phyloP scores from a whole-genome alignment of 345 rosid genomes.

The Angophora floribunda region DNA sequence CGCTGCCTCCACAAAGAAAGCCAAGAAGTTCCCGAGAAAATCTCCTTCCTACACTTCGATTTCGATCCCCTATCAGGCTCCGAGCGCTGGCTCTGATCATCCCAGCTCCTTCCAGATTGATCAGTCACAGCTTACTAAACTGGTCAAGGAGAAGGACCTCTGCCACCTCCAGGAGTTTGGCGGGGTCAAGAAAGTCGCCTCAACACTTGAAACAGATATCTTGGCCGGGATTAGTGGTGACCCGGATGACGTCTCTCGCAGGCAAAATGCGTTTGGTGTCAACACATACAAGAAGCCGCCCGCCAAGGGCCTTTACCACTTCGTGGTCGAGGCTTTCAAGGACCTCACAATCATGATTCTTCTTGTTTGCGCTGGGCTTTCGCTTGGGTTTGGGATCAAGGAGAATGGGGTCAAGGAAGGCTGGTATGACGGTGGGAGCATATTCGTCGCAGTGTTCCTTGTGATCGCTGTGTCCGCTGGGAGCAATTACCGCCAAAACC shows the following conservation, averaged over 20 bases:
- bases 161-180: conserved; percentile 17
- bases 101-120: conserved; percentile 11
- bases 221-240: conserved; percentile 22
- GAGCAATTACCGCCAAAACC: conserved; percentile 41
- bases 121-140: conserved; percentile 15
- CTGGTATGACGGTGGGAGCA: conserved; percentile 73
- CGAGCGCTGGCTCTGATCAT: conserved; percentile 29
- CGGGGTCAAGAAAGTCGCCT: conserved; percentile 27
- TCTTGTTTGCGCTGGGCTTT: conserved; percentile 44
- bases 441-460: conserved; percentile 43
- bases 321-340: conserved; percentile 38
- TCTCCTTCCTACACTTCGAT: not conserved
- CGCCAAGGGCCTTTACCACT: conserved; percentile 29
- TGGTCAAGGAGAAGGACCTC: conserved; percentile 35
- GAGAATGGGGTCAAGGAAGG: conserved; percentile 50
- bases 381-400: conserved; percentile 53
- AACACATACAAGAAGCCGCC: conserved; percentile 60
- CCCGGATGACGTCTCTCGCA: conserved; percentile 16
- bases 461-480: conserved; percentile 43
- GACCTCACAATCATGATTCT: conserved; percentile 47
- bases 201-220: conserved; percentile 20
- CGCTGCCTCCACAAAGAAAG: not conserved
- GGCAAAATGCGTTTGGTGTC: conserved; percentile 43
- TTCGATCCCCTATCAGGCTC: conserved; percentile 33
- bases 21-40: not conserved